Base-by-base conservation (phyloP, 495 filamentous ascomycete genomes). In the Hypoxylon perforatum region DNA sequence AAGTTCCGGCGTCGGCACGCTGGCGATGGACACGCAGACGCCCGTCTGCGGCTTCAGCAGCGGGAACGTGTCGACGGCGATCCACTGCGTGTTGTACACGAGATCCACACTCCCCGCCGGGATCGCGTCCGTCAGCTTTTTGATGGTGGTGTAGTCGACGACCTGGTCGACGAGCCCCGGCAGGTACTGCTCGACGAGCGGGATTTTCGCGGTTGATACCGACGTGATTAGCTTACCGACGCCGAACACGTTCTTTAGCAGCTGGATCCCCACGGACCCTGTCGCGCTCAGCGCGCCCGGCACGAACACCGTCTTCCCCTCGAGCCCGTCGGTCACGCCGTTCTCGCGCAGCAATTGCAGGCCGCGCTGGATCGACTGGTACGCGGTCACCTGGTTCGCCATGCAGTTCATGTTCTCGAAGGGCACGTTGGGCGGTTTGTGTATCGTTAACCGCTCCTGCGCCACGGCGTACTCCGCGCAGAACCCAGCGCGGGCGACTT, bases 231-330 rank as follows among this genome's bases (percentile, higher is more conserved):
- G 75, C 28, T 75, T 81, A 1, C 72, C 76, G 2, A 80, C 85
- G 10, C 77, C 72, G 65, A 85, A 76, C 12, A 84, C 77, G 44
- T 85, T 81, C 73, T 83, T 86, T 8, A 84, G 80, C n/a, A 87
- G 53, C 69, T 86, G 83, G 10, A 81, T 74, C 6, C 71, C 82
- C 61, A 83, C 74, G 25, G 75, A 69, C 5, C 86, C 85, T 0
- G 78, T 84, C 2, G 78, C 82, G 57, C 84, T 81, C 50, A 88
- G 78, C 4, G 79, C 84, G 17, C 72, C 84, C 10, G 85, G 77
- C 7, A 87, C 73, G 61, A 84, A 84, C 3, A 85, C 83, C 12
- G 83, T 86, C 75, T 87, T 88, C 6, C 84, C 85, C 22, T 77
- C 73, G 39, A 84, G 64, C 8, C 54, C 73, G 46, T 47, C 79